Conservation (phyloP, 2,329 filamentous ascomycete genomes). For the Talaromyces sp. region DNA sequence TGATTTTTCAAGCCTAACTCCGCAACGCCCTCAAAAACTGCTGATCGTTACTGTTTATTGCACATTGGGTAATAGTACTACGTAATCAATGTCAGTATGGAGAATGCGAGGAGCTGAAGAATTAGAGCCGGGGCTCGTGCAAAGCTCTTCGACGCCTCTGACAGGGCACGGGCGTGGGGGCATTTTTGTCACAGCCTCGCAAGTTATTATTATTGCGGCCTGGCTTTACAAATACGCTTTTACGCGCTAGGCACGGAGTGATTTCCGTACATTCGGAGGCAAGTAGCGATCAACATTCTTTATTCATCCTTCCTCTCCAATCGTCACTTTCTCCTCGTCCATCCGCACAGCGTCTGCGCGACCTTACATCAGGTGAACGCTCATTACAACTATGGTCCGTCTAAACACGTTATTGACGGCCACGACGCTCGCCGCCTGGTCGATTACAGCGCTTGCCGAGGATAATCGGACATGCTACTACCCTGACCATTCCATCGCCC, state of each 20-base stretch:
- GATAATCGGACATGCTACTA: constrained; percentile 21
- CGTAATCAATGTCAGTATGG: not conserved
- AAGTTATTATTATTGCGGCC: no score
- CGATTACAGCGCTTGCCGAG: not conserved
- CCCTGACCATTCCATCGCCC: constrained; percentile 17
- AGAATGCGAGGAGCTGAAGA: not conserved
- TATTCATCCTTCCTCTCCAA: not conserved
- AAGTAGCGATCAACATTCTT: not conserved
- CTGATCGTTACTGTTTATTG: not conserved
- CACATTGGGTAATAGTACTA: not conserved
- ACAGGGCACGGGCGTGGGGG: not conserved
- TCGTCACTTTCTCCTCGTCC: not conserved
- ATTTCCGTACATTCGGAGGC: not conserved
- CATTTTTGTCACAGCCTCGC: not conserved
- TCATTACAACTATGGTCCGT: not conserved
- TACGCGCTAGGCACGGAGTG: not conserved
- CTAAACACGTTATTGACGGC: not conserved
- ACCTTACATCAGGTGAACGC: not conserved
- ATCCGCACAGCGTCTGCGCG: no score
- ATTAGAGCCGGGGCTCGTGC: not conserved
- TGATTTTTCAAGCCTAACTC: not conserved
- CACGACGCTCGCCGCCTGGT: not conserved
- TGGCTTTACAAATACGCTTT: not conserved
- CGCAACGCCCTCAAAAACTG: not conserved
- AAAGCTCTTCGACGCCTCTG: not conserved